These are phyloP conservation scores for Pholiota microspora DNA, from an alignment of 768 basidiomycete genomes.

Conservation along the genomic window DNA sequence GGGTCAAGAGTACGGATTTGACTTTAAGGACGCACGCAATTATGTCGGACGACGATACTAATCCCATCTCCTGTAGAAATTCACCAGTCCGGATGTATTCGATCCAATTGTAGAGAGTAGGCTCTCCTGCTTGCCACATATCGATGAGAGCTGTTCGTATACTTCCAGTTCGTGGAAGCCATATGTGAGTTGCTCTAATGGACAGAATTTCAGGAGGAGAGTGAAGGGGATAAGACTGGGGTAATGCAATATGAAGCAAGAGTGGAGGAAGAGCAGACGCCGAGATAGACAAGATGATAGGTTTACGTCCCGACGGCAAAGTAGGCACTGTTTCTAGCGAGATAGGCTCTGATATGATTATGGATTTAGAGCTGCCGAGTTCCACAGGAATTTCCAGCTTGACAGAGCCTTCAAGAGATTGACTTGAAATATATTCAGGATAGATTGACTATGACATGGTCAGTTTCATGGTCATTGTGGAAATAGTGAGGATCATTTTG, in stretches of 20 bases:
- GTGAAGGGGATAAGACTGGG: slow-evolving; percentile 51
- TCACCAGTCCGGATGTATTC: slow-evolving; percentile 69
- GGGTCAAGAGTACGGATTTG: neutral
- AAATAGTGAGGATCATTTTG: neutral
- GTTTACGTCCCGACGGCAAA: slow-evolving; percentile 8
- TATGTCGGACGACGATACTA: slow-evolving; percentile 29
- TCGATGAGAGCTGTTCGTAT: slow-evolving; percentile 42
- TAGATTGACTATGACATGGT: slow-evolving; percentile 60
- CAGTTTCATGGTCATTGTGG: neutral
- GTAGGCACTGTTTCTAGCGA: neutral
- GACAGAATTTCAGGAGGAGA: slow-evolving; percentile 53
- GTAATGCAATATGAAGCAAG: slow-evolving; percentile 52
- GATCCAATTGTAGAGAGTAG: slow-evolving; percentile 67
- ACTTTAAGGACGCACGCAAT: slow-evolving; percentile 34
- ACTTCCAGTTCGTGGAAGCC: slow-evolving; percentile 44
- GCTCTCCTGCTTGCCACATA: slow-evolving; percentile 62
- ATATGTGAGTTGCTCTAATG: slow-evolving; percentile 54
- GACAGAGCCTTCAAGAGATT: slow-evolving; percentile 34
- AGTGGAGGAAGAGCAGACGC: slow-evolving; percentile 63
- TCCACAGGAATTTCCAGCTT: slow-evolving; percentile 70
- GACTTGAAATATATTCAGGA: slow-evolving; percentile 61
- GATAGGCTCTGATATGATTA: slow-evolving; percentile 34
- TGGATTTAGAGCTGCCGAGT: slow-evolving; percentile 39
- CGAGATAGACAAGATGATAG: slow-evolving; percentile 25
- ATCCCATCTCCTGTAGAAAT: slow-evolving; percentile 48